Evolutionary conservation across 805 yeast genomes (phyloP), one percentile per base, ranked within the genome.

Genomic region (Lachancea kluyveri): DNA sequence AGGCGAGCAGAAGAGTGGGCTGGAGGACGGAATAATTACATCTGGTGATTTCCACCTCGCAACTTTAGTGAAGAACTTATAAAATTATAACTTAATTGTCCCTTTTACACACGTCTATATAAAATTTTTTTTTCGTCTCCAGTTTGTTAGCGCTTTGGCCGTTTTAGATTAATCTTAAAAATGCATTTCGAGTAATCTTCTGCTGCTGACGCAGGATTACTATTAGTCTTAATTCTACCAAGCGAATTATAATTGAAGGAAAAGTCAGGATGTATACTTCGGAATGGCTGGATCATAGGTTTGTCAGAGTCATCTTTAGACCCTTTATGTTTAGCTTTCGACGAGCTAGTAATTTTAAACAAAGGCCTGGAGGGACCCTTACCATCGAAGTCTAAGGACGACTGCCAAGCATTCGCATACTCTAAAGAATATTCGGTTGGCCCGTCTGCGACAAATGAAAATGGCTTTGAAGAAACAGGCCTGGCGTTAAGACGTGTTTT

Each of bases 21-120:
- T 72, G 24, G 72, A 68, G 31, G 59, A 56, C 7, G 67, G 62
- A 1, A 48, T 70, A 9, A 35, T 21, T 13, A 70, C 73, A 1
- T 31, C 48, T 1, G 31, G 45, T 30, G 67, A 65, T 36, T 70
- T 74, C 45, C 59, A 56, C 18, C 27, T 74, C 13, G 61, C 68
- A 15, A 33, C 30, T 17, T 25, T 42, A 28, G 35, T 32, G 17
- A 38, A 35, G 33, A 13, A 14, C 10, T 15, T 37, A 20, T 26
- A 17, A 12, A n/a, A n/a, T n/a, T n/a, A n/a, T n/a, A n/a, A n/a
- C n/a, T n/a, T n/a, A n/a, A n/a, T n/a, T n/a, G n/a, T n/a, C n/a
- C n/a, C n/a, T n/a, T n/a, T n/a, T n/a, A n/a, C n/a, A n/a, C n/a
- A n/a, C n/a, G n/a, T n/a, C n/a, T n/a, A n/a, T n/a, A n/a, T n/a